phyloP scores from a whole-genome alignment of 768 basidiomycete species.

The Tulasnella sp. region DNA sequence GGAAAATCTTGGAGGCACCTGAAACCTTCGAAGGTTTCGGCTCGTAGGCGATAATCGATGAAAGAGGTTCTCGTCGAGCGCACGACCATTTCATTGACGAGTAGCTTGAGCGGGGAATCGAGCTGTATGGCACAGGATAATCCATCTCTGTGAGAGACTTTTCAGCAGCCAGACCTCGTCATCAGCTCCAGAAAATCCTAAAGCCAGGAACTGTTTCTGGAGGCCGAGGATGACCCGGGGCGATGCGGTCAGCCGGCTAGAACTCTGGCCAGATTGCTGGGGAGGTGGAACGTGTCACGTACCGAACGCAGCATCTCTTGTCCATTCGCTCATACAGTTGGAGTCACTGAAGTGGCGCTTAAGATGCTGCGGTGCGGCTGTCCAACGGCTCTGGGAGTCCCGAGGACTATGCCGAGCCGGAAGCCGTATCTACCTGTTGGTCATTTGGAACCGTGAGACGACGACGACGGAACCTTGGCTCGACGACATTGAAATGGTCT shows the following conservation, averaged over 20 bases:
- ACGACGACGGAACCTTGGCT: background rate
- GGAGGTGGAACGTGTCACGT: background rate
- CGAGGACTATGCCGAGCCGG: background rate
- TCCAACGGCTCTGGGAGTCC: background rate
- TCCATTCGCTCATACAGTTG: background rate
- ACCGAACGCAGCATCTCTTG: background rate
- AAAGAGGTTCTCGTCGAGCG: background rate
- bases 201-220: background rate
- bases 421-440: background rate
- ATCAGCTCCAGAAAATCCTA: background rate
- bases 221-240: background rate
- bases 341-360: background rate
- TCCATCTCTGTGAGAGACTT: conserved; percentile 15
- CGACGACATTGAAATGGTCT: background rate
- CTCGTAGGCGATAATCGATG: background rate
- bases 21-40: background rate
- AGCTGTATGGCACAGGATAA: background rate
- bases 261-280: background rate
- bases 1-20: background rate
- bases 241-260: background rate
- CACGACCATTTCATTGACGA: background rate
- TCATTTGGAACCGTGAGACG: background rate
- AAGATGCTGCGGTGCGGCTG: background rate
- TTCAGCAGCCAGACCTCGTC: background rate
- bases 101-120: background rate